Base-by-base conservation (phyloP, 345 rosid species). In the Citrus mangshanensis region DNA sequence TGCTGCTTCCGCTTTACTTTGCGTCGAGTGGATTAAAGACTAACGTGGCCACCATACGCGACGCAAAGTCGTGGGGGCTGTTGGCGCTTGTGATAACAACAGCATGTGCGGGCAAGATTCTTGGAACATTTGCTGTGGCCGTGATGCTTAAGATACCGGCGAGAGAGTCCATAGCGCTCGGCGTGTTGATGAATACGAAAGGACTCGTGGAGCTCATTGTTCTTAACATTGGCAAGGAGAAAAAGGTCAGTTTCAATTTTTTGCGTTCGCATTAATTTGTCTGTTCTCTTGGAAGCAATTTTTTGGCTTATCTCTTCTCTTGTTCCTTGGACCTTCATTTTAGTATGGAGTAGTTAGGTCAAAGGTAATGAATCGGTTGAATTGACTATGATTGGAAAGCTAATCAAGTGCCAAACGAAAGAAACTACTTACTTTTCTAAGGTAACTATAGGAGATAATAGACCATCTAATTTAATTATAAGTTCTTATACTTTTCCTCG, bases 121-220 rank as follows among this genome's bases (percentile, higher is more conserved):
- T 82, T 0, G 98, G 98, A 24, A 95, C 98, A 25, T 87, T 93
- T 72, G 86, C 19, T 64, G 92, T 85, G 80, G 95, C 96, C 24
- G 22, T 92, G 86, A 83, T 93, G 89, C 88, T 85, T 42, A 80
- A 73, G 84, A 88, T 95, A 24, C 93, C 98, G 24, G 89, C 72
- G 46, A 89, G 92, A 79, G 98, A 95, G 60, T 88, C 97, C n/a
- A 21, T 91, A 76, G 68, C 91, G 8, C 92, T 95, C 13, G 98
- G 98, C 3, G 74, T 93, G 56, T 84, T 95, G 87, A 95, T 92
- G 97, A 95, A 95, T 35, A 93, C 98, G 2, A 95, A 95, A 82
- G 98, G 98, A 32, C 84, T 95, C 77, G 97, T 95, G 54, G 98
- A 95, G 78, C 97, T 95, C 83, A 92, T 95, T 68, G 97, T 95